Conservation (phyloP, 1,139 yeast species). For the Diutina rugosa region DNA sequence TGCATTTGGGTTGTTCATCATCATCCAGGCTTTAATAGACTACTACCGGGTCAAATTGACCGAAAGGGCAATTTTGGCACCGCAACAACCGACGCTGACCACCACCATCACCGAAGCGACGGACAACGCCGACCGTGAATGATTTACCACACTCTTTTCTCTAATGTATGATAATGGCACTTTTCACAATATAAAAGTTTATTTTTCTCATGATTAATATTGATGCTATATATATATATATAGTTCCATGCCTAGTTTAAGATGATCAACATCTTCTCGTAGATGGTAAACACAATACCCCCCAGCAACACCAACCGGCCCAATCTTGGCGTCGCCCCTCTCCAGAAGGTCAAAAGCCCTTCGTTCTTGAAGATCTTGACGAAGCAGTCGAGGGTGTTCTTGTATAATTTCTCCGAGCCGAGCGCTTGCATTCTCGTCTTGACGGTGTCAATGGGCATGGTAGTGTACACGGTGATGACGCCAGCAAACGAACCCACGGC, state of each 20-base stretch:
- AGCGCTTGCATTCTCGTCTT: conserved; percentile 96
- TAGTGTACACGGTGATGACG: conserved; percentile 81
- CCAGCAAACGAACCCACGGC: conserved; percentile 91
- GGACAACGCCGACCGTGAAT: not conserved
- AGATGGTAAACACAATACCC: conserved; percentile 90
- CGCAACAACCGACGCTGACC: conserved; percentile 12
- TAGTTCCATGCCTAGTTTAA: not conserved
- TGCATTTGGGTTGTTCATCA: conserved; percentile 54
- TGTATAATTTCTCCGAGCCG: conserved; percentile 60
- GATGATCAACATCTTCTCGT: conserved; percentile 66
- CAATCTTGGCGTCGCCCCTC: conserved; percentile 93
- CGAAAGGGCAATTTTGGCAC: conserved; percentile 51
- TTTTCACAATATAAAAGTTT: not conserved
- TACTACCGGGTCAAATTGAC: conserved; percentile 65
- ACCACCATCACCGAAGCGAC: not conserved
- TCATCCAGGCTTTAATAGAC: conserved; percentile 56
- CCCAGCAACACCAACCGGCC: conserved; percentile 90
- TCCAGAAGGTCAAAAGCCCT: conserved; percentile 91
- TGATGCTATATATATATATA: not conserved
- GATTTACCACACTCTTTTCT: not conserved
- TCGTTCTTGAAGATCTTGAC: conserved; percentile 70
- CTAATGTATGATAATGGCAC: not conserved
- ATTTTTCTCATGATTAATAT: not conserved
- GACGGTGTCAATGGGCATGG: conserved; percentile 97
- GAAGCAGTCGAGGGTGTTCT: conserved; percentile 74